A percentile compares a stretch with the other conserved stretches of the same genome.
Conservation (phyloP, 352 stramenopile species). For the Pythium coloratum region DNA sequence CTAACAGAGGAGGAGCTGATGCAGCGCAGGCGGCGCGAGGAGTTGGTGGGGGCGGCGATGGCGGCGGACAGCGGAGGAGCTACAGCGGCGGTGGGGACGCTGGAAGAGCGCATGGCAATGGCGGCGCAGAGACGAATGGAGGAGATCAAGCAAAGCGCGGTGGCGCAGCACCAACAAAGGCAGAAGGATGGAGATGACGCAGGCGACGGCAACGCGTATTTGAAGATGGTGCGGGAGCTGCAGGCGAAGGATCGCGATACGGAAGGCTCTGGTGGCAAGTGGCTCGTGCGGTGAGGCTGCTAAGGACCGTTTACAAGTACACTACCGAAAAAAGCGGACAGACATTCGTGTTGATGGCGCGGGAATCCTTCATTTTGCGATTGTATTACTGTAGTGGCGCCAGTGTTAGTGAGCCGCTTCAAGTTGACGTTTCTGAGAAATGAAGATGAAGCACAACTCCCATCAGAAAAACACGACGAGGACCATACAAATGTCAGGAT, state of each 20-base stretch:
- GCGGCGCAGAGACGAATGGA: slow-evolving; percentile 54
- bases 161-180: slow-evolving; percentile 3
- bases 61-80: slow-evolving; percentile 17
- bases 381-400: neutral
- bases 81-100: slow-evolving; percentile 21
- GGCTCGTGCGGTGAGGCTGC: slow-evolving; percentile 72
- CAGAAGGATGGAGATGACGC: slow-evolving; percentile 10
- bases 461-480: neutral
- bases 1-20: slow-evolving; percentile 33
- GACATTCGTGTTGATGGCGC: no score
- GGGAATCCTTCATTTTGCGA: neutral
- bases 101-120: slow-evolving; percentile 65
- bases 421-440: slow-evolving; percentile 15
- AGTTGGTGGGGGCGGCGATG: slow-evolving; percentile 36
- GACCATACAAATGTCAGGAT: no score
- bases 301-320: no score
- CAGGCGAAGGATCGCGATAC: slow-evolving; percentile 56
- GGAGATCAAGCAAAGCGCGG: slow-evolving; percentile 19
- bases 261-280: slow-evolving; percentile 55
- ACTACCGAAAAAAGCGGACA: no score
- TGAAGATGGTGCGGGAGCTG: slow-evolving; percentile 63
- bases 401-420: slow-evolving; percentile 11
- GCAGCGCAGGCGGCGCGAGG: slow-evolving; percentile 34
- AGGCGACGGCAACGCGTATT: slow-evolving; percentile 44
- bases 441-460: no score